Base-by-base conservation (phyloP, 1,284 basidiomycete species). In the Leccinum insigne region DNA sequence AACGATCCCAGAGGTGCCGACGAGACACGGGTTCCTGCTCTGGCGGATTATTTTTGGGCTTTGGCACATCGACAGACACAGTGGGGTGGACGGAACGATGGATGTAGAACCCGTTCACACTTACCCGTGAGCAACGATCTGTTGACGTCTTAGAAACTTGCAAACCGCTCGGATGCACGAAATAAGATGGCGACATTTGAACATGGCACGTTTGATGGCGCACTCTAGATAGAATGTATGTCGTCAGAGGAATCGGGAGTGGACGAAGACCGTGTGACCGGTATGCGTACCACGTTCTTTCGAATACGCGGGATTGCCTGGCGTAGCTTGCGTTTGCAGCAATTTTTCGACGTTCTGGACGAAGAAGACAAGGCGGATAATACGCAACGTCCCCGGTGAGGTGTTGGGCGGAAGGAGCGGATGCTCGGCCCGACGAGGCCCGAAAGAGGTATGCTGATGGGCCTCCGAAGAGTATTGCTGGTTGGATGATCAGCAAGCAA, bases 401-500 rank as follows among this genome's bases (percentile, higher is more conserved):
- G 86, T 8, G 67, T 79, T 6, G 85, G 85, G 2, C 84, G 83
- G 68, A 83, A 81, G 70, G 82, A 84, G 63, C 85, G 90, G 42
- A 76, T 77, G 23, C 70, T 74, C n/a, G 90, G 90, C 0, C 79
- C 80, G 32, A 73, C 77, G 1, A 90, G 32, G 32, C 32, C 32
- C 32, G 32, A 35, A 89, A 71, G 86, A 88, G 81, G 21, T 2
- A 75, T 86, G 9, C 70, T 79, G 23, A 76, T 89, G 4, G 32
- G 32, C 91, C 91, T 6, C 90, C 91, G 0, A 80, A 81, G 66
- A 87, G 87, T 2, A 80, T 88, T 6, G 80, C 84, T 5, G 78
- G 80, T n/a, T 92, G 90, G 90, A 92, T 92, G 91, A 79, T 92
- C 67, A 91, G 89, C 75, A 82, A 81, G 70, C 77, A 81, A 23